A percentile compares a stretch with the other conserved stretches of the same genome.
Conservation (phyloP, 2,329 filamentous ascomycete genomes). For the Aurifilum marmelostoma region DNA sequence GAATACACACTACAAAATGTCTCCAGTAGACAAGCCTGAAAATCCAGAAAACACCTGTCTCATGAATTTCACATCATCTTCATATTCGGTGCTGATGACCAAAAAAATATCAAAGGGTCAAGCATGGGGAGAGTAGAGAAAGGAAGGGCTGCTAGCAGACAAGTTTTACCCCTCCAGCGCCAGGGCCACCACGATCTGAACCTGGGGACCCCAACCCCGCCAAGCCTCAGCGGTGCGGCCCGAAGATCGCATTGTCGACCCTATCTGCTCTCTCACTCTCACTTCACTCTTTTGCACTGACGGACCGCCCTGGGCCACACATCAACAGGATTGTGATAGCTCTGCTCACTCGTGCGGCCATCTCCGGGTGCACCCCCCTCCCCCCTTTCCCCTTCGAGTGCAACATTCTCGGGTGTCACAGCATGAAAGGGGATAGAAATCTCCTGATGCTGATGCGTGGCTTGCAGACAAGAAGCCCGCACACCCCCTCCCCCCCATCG, state of each 20-base stretch:
- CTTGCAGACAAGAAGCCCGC: not conserved
- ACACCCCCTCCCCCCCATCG: too few relatives aligned
- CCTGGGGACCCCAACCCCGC: slow-evolving; percentile 4
- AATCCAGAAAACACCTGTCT: too few relatives aligned
- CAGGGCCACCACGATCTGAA: not conserved
- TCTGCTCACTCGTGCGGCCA: not conserved
- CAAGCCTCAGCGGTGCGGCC: slow-evolving; percentile 13
- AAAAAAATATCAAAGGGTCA: not conserved
- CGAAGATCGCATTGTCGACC: slow-evolving; percentile 4
- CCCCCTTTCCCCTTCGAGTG: not conserved
- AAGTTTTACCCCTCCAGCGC: not conserved
- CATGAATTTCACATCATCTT: too few relatives aligned
- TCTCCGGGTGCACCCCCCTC: not conserved
- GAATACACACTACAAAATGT: not conserved
- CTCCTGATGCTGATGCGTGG: slow-evolving; percentile 1
- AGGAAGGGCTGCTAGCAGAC: not conserved
- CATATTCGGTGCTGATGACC: too few relatives aligned
- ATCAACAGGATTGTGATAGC: not conserved
- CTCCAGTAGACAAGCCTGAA: not conserved
- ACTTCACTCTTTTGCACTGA: not conserved
- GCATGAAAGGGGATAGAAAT: not conserved
- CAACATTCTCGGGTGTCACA: not conserved
- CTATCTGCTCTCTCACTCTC: not conserved
- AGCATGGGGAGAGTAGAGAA: not conserved
- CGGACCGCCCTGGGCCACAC: not conserved